phyloP scores from a whole-genome alignment of 1,284 basidiomycete genomes.

The Ganoderma lucidum region DNA sequence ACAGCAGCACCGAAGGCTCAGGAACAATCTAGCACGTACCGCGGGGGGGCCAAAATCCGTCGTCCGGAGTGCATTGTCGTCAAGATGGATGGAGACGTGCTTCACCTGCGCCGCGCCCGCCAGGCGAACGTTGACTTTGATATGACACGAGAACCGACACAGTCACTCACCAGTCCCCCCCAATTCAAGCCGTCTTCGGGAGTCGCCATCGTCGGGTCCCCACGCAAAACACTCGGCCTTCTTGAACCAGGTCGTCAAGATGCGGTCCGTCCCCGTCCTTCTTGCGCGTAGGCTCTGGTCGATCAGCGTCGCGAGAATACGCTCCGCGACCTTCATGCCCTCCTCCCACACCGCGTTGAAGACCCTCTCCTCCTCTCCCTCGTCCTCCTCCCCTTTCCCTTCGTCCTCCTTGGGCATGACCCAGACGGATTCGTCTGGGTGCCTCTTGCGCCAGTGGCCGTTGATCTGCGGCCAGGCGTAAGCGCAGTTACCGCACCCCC shows the following conservation, averaged over 20 bases:
- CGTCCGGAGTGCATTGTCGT: not conserved
- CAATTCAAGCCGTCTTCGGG: constrained; percentile 3
- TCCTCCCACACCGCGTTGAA: not conserved
- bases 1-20: no score
- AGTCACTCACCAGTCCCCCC: constrained; percentile 16
- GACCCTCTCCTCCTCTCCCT: not conserved
- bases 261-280: not conserved
- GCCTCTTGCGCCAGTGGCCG: constrained; percentile 15
- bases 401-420: no score
- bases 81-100: not conserved
- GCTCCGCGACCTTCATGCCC: not conserved
- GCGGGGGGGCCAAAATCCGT: no score
- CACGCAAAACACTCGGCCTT: constrained; percentile 15
- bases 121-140: not conserved
- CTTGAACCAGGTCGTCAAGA: not conserved
- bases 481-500: no score
- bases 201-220: constrained; percentile 12
- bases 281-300: not conserved
- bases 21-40: not conserved
- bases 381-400: not conserved
- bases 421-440: not conserved
- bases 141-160: not conserved
- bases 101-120: not conserved
- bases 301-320: not conserved
- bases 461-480: constrained; percentile 5